Conservation (phyloP, 78 protist species). For the Chrysochromulina parva region DNA sequence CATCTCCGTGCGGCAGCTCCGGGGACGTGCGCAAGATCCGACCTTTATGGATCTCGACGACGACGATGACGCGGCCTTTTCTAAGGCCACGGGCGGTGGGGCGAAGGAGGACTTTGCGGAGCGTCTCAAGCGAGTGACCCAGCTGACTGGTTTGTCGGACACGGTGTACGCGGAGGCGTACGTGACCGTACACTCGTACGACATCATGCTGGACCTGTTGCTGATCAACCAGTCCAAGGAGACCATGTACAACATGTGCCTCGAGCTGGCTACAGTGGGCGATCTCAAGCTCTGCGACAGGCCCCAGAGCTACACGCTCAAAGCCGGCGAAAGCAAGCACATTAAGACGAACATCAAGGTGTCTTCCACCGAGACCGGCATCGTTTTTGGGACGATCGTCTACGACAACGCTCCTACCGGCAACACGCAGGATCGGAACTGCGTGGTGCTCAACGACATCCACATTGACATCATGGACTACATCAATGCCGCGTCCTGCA, state of each 20-base stretch:
- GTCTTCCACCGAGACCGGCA: slow-evolving; percentile 94
- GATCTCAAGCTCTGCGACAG: slow-evolving; percentile 92
- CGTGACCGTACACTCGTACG: slow-evolving; percentile 93
- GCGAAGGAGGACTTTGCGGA: slow-evolving; percentile 39
- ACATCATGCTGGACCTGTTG: slow-evolving; percentile 82
- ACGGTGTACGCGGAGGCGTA: slow-evolving; percentile 95
- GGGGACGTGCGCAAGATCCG: slow-evolving; percentile 19
- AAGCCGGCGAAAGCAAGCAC: slow-evolving; percentile 65
- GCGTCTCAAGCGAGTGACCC: slow-evolving; percentile 69
- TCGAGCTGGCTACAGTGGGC: slow-evolving; percentile 93
- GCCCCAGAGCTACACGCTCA: slow-evolving; percentile 72
- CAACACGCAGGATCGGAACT: slow-evolving; percentile 50
- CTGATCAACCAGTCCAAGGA: slow-evolving; percentile 84
- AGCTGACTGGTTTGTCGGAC: slow-evolving; percentile 86
- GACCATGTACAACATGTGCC: slow-evolving; percentile 86
- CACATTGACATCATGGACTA: slow-evolving; percentile 96
- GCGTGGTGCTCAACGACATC: slow-evolving; percentile 89
- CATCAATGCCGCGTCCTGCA: slow-evolving; percentile 85
- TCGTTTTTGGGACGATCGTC: slow-evolving; percentile 90
- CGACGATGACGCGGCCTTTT: slow-evolving; percentile 36
- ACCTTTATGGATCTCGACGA: background rate
- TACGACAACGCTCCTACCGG: slow-evolving; percentile 75
- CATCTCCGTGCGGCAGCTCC: slow-evolving; percentile 70
- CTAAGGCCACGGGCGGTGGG: slow-evolving; percentile 12
- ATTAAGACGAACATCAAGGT: slow-evolving; percentile 84